Evolutionary conservation across 768 basidiomycete species (phyloP).

Genomic region (Hericium coralloides): DNA sequence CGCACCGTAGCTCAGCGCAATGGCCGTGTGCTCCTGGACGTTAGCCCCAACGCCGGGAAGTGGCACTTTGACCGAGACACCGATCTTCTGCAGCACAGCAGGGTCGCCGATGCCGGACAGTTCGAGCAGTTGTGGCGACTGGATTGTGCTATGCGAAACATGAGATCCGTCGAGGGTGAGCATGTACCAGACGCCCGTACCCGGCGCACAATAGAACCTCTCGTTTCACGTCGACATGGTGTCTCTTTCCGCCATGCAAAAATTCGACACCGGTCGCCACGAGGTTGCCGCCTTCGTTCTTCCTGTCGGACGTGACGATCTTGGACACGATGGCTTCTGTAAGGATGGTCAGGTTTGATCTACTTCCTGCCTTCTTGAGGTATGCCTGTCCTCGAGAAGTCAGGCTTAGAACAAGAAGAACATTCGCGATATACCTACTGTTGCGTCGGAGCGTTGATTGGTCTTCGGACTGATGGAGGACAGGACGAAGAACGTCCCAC

Average conservation of each 20-base stretch:
- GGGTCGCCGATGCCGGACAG: constrained; percentile 33
- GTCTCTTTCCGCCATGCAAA: constrained; percentile 16
- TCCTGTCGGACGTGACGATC: constrained; percentile 8
- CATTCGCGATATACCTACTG: neutral
- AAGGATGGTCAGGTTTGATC: constrained; percentile 7
- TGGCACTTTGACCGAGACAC: constrained; percentile 24
- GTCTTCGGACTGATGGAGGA: neutral
- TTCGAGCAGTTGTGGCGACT: constrained; percentile 23
- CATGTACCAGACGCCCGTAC: constrained; percentile 14
- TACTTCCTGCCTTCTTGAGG: neutral
- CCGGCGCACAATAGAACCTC: constrained; percentile 38
- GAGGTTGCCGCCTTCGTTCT: constrained; percentile 1
- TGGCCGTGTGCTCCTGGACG: constrained; percentile 5
- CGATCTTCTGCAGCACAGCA: constrained; percentile 19
- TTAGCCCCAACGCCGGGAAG: constrained; percentile 30
- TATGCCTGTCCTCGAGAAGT: neutral
- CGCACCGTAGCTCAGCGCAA: constrained; percentile 2
- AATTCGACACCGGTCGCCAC: constrained; percentile 30
- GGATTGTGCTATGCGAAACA: neutral
- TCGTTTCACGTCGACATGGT: constrained; percentile 25
- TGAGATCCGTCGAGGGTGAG: neutral
- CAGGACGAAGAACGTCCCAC: neutral
- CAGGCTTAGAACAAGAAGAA: neutral
- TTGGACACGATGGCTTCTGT: constrained; percentile 10
- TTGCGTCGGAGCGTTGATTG: neutral